Conservation (phyloP, 2,329 filamentous ascomycete species). For the Colletotrichum costaricense region DNA sequence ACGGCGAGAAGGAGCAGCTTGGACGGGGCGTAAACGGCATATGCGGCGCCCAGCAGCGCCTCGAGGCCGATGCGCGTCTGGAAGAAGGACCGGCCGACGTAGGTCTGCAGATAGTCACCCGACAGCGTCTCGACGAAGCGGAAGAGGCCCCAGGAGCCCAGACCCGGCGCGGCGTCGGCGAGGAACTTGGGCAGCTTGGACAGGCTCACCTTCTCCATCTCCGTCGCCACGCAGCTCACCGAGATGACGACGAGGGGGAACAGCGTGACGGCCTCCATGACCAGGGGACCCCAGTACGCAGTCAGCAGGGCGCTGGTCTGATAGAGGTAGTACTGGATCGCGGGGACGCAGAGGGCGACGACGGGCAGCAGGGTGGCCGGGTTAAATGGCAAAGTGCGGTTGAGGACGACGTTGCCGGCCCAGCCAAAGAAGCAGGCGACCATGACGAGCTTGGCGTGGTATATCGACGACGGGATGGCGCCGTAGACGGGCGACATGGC, state of each 20-base stretch:
- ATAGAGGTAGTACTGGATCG: conserved; percentile 78
- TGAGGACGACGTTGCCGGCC: conserved; percentile 71
- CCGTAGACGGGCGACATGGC: conserved; percentile 90
- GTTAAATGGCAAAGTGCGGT: conserved; percentile 59
- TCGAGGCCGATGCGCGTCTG: conserved; percentile 81
- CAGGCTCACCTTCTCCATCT: conserved; percentile 72
- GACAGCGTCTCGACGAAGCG: conserved; percentile 59
- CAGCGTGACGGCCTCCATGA: conserved; percentile 80
- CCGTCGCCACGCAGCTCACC: conserved; percentile 70
- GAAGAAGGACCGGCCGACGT: conserved; percentile 71
- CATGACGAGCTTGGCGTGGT: conserved; percentile 76
- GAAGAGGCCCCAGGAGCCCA: conserved; percentile 75
- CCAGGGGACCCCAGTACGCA: conserved; percentile 76
- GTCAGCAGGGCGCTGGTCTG: conserved; percentile 74
- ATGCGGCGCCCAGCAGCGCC: conserved; percentile 72
- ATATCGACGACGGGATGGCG: conserved; percentile 78
- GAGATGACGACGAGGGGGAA: conserved; percentile 76
- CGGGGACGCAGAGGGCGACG: conserved; percentile 80
- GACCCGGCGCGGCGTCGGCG: conserved; percentile 72
- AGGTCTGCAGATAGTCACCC: conserved; percentile 52
- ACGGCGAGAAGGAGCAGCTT: conserved; percentile 74
- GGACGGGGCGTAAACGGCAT: conserved; percentile 75
- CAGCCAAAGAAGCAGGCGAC: conserved; percentile 78
- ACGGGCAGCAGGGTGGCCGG: conserved; percentile 72
- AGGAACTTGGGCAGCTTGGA: conserved; percentile 65